Evolutionary conservation across 192 early-diverging fungal genomes (phyloP).

Genomic region (Kickxella alabastrina): DNA sequence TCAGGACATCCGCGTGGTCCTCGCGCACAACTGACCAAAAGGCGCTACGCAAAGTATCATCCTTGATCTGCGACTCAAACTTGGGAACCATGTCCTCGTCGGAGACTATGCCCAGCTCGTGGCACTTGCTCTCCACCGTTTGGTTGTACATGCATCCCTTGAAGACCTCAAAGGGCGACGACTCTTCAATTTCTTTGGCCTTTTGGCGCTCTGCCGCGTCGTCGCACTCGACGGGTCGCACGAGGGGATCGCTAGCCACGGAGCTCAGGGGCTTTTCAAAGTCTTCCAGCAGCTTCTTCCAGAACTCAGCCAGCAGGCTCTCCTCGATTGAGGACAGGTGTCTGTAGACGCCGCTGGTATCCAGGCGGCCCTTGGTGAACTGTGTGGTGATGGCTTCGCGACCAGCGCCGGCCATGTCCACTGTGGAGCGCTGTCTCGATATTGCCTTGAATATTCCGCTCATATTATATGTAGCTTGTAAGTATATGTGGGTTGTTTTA

Average conservation of each 20-base stretch:
- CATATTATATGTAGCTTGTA: too few relatives aligned
- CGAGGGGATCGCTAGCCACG: conserved; percentile 30
- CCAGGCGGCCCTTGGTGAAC: conserved; percentile 43
- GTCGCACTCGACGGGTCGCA: conserved; percentile 30
- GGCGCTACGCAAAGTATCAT: conserved; percentile 51
- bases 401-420: conserved; percentile 25
- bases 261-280: conserved; percentile 44
- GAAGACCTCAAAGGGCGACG: conserved; percentile 42
- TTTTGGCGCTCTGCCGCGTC: conserved; percentile 28
- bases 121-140: conserved; percentile 28
- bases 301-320: conserved; percentile 42
- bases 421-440: conserved; percentile 33
- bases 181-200: conserved; percentile 31
- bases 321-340: conserved; percentile 36
- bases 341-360: conserved; percentile 30
- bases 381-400: conserved; percentile 45
- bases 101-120: conserved; percentile 24
- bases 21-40: conserved; percentile 61
- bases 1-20: conserved; percentile 69
- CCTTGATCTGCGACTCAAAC: conserved; percentile 19
- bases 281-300: conserved; percentile 43
- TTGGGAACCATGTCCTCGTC: conserved; percentile 24
- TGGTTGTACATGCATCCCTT: conserved; percentile 50
- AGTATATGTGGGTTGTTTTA: too few relatives aligned
- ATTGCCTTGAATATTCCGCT: conserved; percentile 44